phyloP scores from a whole-genome alignment of 257 asterid genomes.

The Gardenia jasminoides region DNA sequence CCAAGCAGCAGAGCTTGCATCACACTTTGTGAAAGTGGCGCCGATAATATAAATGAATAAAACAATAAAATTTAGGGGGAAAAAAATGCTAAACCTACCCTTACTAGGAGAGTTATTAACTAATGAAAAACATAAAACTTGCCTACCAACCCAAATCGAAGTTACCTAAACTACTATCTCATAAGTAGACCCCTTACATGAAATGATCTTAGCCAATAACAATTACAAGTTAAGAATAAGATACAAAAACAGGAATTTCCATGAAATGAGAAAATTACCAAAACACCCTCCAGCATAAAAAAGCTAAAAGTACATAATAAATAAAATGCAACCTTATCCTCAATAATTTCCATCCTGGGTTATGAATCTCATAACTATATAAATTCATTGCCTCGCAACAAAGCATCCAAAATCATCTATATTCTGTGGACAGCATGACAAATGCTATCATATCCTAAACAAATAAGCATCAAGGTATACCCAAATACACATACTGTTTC shows the following conservation, averaged over 20 bases:
- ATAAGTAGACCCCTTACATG: background rate
- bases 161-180: background rate
- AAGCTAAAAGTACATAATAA: background rate
- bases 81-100: background rate
- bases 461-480: background rate
- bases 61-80: background rate
- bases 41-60: no score
- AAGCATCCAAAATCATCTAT: background rate
- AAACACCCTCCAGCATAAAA: background rate
- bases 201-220: background rate
- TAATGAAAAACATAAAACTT: background rate
- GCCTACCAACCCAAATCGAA: background rate
- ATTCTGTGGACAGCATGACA: background rate
- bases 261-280: background rate
- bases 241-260: background rate
- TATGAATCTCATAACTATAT: background rate
- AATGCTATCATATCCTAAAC: background rate
- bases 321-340: background rate
- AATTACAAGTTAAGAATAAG: no score
- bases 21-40: no score
- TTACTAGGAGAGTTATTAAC: background rate
- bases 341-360: background rate
- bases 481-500: background rate
- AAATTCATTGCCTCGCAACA: no score
- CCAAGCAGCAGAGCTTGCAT: no score